These are phyloP conservation scores for Clavispora santaluciae DNA, from an alignment of 805 yeast species.

Conservation along the genomic window DNA sequence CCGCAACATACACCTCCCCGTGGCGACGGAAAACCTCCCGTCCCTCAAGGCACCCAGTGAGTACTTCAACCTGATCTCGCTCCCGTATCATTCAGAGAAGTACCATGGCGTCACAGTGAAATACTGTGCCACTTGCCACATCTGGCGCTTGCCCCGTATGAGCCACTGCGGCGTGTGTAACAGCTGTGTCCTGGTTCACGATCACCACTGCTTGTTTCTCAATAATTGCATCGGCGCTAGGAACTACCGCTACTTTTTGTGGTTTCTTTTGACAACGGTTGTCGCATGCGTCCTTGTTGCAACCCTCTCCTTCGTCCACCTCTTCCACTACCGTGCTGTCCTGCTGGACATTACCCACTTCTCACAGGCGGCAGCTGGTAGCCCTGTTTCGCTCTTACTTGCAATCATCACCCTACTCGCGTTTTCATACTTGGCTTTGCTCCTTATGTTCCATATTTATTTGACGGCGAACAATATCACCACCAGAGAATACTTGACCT, in stretches of 20 bases:
- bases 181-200: slow-evolving; percentile 59
- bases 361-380: slow-evolving; percentile 12
- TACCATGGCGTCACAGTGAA: slow-evolving; percentile 40
- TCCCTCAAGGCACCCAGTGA: slow-evolving; percentile 46
- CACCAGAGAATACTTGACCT: slow-evolving; percentile 66
- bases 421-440: slow-evolving; percentile 50
- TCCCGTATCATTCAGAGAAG: slow-evolving; percentile 18
- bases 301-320: slow-evolving; percentile 8
- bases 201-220: slow-evolving; percentile 70
- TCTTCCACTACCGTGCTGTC: slow-evolving; percentile 12
- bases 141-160: slow-evolving; percentile 70
- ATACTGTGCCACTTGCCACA: slow-evolving; percentile 50
- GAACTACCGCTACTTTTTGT: slow-evolving; percentile 32
- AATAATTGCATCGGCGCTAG: slow-evolving; percentile 40
- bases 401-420: slow-evolving; percentile 43
- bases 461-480: slow-evolving; percentile 57
- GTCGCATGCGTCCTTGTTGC: slow-evolving; percentile 15
- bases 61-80: slow-evolving; percentile 19
- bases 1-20: slow-evolving; percentile 54
- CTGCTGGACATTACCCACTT: slow-evolving; percentile 7
- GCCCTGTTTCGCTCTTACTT: slow-evolving; percentile 46
- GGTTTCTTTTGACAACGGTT: slow-evolving; percentile 25
- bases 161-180: slow-evolving; percentile 69
- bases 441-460: slow-evolving; percentile 51
- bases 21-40: slow-evolving; percentile 3